Percentiles rank a stretch among this genome's conserved stretches.
Evolutionary conservation across 495 filamentous ascomycete species (phyloP).

Genomic region (Penicillium verhagenii): DNA sequence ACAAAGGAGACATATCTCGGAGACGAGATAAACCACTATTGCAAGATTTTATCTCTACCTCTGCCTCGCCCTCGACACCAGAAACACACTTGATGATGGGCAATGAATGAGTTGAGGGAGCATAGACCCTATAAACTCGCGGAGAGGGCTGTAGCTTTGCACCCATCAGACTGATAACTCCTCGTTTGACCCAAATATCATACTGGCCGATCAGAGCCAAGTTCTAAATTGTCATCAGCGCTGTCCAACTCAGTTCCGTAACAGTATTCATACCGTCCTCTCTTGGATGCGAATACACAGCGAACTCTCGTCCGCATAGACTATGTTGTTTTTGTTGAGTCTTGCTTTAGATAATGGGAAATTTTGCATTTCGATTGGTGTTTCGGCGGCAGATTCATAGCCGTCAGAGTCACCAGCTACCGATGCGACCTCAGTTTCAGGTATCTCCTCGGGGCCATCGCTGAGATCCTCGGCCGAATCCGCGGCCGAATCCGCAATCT

Average conservation of each 20-base stretch:
- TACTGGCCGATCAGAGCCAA: constrained; percentile 71
- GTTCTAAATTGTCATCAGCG: constrained; percentile 46
- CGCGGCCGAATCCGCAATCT: constrained; percentile 11
- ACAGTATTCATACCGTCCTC: constrained; percentile 33
- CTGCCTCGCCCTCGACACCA: constrained; percentile 46
- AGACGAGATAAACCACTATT: constrained; percentile 56
- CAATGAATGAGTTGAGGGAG: constrained; percentile 73
- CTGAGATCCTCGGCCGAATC: constrained; percentile 22
- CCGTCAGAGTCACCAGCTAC: constrained; percentile 31
- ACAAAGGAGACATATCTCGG: constrained; percentile 63
- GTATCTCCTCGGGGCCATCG: constrained; percentile 14
- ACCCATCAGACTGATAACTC: constrained; percentile 63
- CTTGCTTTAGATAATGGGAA: constrained; percentile 45
- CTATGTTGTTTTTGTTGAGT: constrained; percentile 39
- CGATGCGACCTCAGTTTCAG: constrained; percentile 25
- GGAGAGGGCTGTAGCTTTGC: constrained; percentile 58
- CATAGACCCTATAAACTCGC: constrained; percentile 60
- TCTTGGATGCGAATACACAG: constrained; percentile 46
- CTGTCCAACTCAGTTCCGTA: neutral
- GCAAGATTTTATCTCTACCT: constrained; percentile 54
- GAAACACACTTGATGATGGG: constrained; percentile 62
- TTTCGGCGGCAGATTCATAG: constrained; percentile 37
- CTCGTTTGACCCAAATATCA: constrained; percentile 64
- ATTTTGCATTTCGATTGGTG: constrained; percentile 33
- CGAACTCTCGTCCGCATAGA: constrained; percentile 39